These are phyloP conservation scores for Epicoccum sorghinum DNA, from an alignment of 2,329 filamentous ascomycete species.

Conservation along the genomic window DNA sequence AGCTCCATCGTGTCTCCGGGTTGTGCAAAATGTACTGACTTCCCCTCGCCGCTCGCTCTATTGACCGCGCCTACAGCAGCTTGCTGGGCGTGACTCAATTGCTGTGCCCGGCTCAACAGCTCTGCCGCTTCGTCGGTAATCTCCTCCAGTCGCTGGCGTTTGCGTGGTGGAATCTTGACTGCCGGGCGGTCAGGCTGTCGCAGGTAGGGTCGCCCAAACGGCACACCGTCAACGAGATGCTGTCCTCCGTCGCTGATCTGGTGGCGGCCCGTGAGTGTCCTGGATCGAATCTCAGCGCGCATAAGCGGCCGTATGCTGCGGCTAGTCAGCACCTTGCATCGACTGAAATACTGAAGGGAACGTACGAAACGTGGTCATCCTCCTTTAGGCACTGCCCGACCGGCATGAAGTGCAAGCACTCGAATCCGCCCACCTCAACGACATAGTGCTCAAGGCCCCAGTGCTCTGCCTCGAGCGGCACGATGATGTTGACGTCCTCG, in stretches of 20 bases:
- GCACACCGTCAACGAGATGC: slow-evolving; percentile 83
- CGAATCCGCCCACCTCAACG: slow-evolving; percentile 78
- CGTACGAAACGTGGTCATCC: slow-evolving; percentile 82
- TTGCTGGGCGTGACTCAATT: too few relatives aligned
- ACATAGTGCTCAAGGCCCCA: slow-evolving; percentile 92
- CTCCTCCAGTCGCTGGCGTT: slow-evolving; percentile 58
- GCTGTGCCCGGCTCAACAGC: slow-evolving; percentile 8
- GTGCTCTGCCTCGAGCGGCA: slow-evolving; percentile 79
- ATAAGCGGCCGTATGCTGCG: slow-evolving; percentile 77
- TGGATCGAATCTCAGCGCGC: slow-evolving; percentile 73
- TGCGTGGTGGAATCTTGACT: slow-evolving; percentile 75
- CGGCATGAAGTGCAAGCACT: slow-evolving; percentile 84
- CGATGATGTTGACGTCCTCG: slow-evolving; percentile 75
- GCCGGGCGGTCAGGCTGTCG: slow-evolving; percentile 66
- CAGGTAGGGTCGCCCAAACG: slow-evolving; percentile 78
- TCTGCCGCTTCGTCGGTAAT: slow-evolving; percentile 1
- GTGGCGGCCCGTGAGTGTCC: slow-evolving; percentile 75
- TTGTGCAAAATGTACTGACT: slow-evolving; percentile 34
- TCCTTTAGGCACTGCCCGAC: slow-evolving; percentile 74
- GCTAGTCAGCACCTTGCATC: slow-evolving; percentile 5
- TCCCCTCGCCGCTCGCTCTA: too few relatives aligned
- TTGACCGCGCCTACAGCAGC: too few relatives aligned
- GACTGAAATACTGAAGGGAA: slow-evolving; percentile 17
- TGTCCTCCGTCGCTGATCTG: slow-evolving; percentile 81
- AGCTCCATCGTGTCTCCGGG: slow-evolving; percentile 12